Base-by-base conservation (phyloP, 2,329 filamentous ascomycete genomes). In the Phialemoniopsis sp. region DNA sequence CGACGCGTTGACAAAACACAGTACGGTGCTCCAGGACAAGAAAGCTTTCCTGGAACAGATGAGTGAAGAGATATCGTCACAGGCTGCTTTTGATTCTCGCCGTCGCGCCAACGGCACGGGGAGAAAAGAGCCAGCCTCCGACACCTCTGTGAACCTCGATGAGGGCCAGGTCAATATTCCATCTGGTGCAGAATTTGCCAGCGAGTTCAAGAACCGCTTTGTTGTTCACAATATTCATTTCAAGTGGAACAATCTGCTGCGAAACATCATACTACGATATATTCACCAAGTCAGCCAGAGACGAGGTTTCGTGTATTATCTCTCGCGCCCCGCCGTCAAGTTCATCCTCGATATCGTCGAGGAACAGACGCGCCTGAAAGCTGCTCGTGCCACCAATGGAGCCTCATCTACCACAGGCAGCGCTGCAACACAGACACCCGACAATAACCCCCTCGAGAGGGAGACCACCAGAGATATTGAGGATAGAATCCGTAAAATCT, bases 281-380 rank as follows among this genome's bases (percentile, higher is more conserved):
- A 94, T 93, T 46, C 93, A 98, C 57, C 93, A 98, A 68, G 93
- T 95, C 54, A 89, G 90, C 58, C 94, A 98, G 63, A 80, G 93
- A 37, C 82, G 93, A 50, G 94, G 93, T 38, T 97, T 98, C 56
- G 84, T 98, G 21, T 98, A 98, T 67, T 98, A 98, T 63, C 85
- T 97, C 66, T 97, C 94, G 10, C 81, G 91, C 34, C 82, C 89
- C 46, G 94, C 93, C 4, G 87, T 98, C 56, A 98, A 97, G 56
- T 98, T 98, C 58, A 97, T 98, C 42, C 71, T 97, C 9, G 93
- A 98, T 60, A 95, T 98, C 50, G 87, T 98, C 3, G 90, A 97
- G 40, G 93, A 98, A 57, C 90, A 96, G 60, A 79, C 80, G 49
- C 93, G 86, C 59, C 78, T 80, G 15, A 86, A 86, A 55, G 55